Evolutionary conservation across 2,329 filamentous ascomycete genomes (phyloP).

Genomic region (Exserohilum turcica): DNA sequence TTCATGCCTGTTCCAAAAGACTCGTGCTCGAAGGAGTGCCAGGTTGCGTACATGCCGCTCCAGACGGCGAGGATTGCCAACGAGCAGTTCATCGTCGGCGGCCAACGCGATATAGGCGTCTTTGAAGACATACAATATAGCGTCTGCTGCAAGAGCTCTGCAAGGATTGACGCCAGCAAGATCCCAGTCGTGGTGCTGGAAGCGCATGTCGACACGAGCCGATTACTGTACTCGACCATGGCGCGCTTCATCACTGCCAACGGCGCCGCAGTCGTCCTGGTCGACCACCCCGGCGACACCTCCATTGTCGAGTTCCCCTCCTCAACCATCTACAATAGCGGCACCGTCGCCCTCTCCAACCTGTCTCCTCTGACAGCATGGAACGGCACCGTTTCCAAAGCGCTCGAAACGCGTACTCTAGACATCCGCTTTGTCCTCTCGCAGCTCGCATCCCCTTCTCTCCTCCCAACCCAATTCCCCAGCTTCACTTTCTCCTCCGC

Average conservation of each 20-base stretch:
- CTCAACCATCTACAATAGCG: slow-evolving; percentile 27
- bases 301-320: slow-evolving; percentile 51
- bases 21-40: slow-evolving; percentile 17
- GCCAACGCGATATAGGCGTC: slow-evolving; percentile 15
- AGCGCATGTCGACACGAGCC: slow-evolving; percentile 52
- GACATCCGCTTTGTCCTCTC: slow-evolving; percentile 30
- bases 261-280: slow-evolving; percentile 54
- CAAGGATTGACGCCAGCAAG: slow-evolving; percentile 12
- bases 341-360: slow-evolving; percentile 20
- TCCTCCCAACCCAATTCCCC: slow-evolving; percentile 17
- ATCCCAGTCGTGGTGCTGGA: slow-evolving; percentile 50
- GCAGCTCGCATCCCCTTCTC: slow-evolving; percentile 3
- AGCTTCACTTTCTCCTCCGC: slow-evolving; percentile 13
- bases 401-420: slow-evolving; percentile 19
- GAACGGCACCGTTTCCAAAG: slow-evolving; percentile 19
- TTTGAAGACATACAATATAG: slow-evolving; percentile 28
- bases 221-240: slow-evolving; percentile 52
- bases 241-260: slow-evolving; percentile 55
- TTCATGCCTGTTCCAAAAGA: slow-evolving; percentile 27
- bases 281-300: slow-evolving; percentile 59
- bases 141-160: slow-evolving; percentile 20
- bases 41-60: slow-evolving; percentile 28
- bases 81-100: slow-evolving; percentile 32
- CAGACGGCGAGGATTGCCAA: slow-evolving; percentile 23
- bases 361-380: slow-evolving; percentile 21